These are phyloP conservation scores for Aspergillus haitiensis DNA, from an alignment of 495 filamentous ascomycete genomes.

Conservation along the genomic window DNA sequence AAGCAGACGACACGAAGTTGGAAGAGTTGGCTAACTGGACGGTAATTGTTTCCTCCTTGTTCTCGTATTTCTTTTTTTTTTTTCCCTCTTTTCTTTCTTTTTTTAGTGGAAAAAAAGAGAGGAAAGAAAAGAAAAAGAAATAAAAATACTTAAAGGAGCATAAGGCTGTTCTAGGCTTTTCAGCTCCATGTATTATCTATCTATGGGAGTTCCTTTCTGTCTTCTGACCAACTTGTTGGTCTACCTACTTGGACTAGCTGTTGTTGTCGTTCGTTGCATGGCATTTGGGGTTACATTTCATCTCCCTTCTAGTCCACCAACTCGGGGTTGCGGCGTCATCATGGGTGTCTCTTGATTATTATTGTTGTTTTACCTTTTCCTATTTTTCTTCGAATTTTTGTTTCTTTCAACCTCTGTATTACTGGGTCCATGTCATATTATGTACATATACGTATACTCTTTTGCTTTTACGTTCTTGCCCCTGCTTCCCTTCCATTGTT, in stretches of 20 bases:
- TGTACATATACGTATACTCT: slow-evolving; percentile 27
- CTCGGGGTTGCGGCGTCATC: slow-evolving; percentile 30
- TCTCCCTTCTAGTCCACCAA: slow-evolving; percentile 25
- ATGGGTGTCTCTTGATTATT: slow-evolving; percentile 6
- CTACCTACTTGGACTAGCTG: slow-evolving; percentile 20
- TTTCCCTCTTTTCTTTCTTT: too few relatives aligned
- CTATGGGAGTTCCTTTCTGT: slow-evolving; percentile 12
- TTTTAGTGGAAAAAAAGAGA: neutral
- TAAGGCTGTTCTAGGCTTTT: slow-evolving; percentile 12
- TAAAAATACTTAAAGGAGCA: slow-evolving; percentile 5
- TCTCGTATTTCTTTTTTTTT: too few relatives aligned
- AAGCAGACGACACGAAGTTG: slow-evolving; percentile 45
- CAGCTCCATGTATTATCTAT: slow-evolving; percentile 1
- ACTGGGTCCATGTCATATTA: slow-evolving; percentile 25
- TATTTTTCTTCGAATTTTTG: slow-evolving; percentile 9
- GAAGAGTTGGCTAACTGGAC: slow-evolving; percentile 47
- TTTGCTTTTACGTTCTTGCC: slow-evolving; percentile 4
- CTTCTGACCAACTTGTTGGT: slow-evolving; percentile 17
- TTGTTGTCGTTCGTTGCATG: slow-evolving; percentile 24
- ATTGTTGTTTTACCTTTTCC: too few relatives aligned
- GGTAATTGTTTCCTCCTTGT: slow-evolving; percentile 23
- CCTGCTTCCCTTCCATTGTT: neutral
- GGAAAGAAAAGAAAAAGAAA: slow-evolving; percentile 7
- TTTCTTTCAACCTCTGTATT: slow-evolving; percentile 23
- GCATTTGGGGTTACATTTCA: slow-evolving; percentile 22